A percentile compares a stretch with the other conserved stretches of the same genome.
Evolutionary conservation across 805 yeast species (phyloP).

Genomic region (Metschnikowia lunata): DNA sequence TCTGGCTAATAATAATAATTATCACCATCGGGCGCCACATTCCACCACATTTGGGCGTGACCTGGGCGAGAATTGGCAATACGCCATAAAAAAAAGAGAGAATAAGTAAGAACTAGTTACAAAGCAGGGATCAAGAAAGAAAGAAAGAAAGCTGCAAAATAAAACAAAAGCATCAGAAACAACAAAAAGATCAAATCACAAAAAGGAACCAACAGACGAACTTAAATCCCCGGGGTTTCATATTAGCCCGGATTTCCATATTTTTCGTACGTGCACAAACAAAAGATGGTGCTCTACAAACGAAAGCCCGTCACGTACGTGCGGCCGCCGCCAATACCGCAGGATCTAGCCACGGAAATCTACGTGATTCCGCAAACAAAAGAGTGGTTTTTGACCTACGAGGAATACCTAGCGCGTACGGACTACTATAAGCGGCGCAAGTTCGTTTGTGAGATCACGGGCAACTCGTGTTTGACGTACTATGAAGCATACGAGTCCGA

Average conservation of each 20-base stretch:
- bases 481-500: conserved; percentile 86
- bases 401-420: conserved; percentile 65
- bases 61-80: too few relatives aligned
- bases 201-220: too few relatives aligned
- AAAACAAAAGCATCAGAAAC: too few relatives aligned
- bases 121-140: too few relatives aligned
- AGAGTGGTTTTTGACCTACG: conserved; percentile 82
- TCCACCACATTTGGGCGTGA: too few relatives aligned
- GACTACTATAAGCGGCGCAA: conserved; percentile 71
- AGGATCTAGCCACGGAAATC: conserved; percentile 55
- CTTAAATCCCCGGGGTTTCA: too few relatives aligned
- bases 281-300: conserved; percentile 66
- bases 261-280: not conserved
- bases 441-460: conserved; percentile 94
- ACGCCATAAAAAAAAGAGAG: too few relatives aligned
- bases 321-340: conserved; percentile 55
- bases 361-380: conserved; percentile 82
- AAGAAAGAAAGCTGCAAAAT: too few relatives aligned
- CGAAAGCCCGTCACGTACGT: conserved; percentile 63
- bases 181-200: too few relatives aligned
- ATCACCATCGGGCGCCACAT: too few relatives aligned
- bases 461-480: conserved; percentile 84
- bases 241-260: not conserved
- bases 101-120: too few relatives aligned
- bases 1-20: too few relatives aligned